Evolutionary conservation across 352 stramenopile genomes (phyloP).

Genomic region (Saprolegnia diclina): DNA sequence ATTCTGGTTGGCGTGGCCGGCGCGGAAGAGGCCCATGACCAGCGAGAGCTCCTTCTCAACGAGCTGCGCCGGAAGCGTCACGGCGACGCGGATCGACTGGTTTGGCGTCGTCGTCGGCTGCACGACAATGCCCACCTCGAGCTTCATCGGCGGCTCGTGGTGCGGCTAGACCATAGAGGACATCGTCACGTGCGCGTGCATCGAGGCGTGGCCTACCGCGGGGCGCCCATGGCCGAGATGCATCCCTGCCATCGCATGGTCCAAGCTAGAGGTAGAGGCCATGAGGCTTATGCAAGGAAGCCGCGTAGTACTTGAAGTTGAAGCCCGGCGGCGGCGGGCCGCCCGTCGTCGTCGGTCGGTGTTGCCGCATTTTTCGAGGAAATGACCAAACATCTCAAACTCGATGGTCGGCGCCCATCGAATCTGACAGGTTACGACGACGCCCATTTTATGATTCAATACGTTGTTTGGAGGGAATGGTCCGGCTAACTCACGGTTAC

Average conservation of each 20-base stretch:
- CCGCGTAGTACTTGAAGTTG: not conserved
- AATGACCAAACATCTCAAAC: not conserved
- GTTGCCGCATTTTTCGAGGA: not conserved
- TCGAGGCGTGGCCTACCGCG: not conserved
- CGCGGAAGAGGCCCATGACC: constrained; percentile 70
- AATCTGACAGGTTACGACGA: not conserved
- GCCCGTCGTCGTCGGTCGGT: not conserved
- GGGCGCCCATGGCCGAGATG: not conserved
- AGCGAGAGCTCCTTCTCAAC: constrained; percentile 30
- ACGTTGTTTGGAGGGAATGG: too few species aligned
- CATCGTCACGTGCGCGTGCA: not conserved
- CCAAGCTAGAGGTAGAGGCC: not conserved
- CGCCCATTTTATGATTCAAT: too few species aligned
- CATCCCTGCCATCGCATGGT: not conserved
- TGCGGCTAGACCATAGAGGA: not conserved
- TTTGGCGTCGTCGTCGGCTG: constrained; percentile 3
- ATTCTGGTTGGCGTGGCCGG: constrained; percentile 65
- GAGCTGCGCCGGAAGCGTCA: not conserved
- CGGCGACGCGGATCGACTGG: constrained; percentile 1
- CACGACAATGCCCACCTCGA: constrained; percentile 11
- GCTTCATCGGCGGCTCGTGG: not conserved
- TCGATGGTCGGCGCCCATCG: not conserved
- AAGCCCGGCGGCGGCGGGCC: not conserved
- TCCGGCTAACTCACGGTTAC: too few species aligned
- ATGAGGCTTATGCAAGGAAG: not conserved